Evolutionary conservation across 169 alveolate genomes (phyloP).

Genomic region (Theileria parva): DNA sequence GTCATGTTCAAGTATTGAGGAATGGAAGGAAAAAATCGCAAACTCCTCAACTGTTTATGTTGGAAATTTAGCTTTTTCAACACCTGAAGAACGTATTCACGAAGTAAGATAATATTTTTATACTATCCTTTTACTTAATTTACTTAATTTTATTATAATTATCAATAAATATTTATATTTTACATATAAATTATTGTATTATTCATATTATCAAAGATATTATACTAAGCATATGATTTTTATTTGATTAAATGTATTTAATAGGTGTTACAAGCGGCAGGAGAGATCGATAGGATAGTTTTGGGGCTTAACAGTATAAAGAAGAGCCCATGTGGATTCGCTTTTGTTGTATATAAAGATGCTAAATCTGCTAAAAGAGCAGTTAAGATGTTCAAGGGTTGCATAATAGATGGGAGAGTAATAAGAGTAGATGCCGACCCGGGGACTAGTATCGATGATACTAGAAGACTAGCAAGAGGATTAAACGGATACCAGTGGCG

Average conservation of each 20-base stretch:
- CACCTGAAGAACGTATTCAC: slow-evolving; percentile 77
- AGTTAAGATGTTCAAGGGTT: slow-evolving; percentile 69
- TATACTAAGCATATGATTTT: too few relatives aligned
- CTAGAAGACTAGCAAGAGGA: slow-evolving; percentile 76
- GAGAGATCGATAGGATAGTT: slow-evolving; percentile 71
- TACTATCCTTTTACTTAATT: neutral
- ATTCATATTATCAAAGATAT: too few relatives aligned
- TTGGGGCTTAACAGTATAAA: slow-evolving; percentile 75
- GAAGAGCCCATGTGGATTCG: slow-evolving; percentile 77
- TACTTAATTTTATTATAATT: neutral
- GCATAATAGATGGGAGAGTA: slow-evolving; percentile 75
- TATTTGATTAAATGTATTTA: neutral
- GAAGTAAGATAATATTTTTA: slow-evolving; percentile 55
- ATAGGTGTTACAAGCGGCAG: slow-evolving; percentile 64
- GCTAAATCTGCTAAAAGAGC: slow-evolving; percentile 70
- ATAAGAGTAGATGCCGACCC: slow-evolving; percentile 77
- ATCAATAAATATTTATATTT: neutral
- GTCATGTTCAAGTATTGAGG: slow-evolving; percentile 68
- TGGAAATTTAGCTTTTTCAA: slow-evolving; percentile 74
- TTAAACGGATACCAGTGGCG: slow-evolving; percentile 77
- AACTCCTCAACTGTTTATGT: slow-evolving; percentile 75
- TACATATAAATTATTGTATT: neutral
- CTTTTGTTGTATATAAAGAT: slow-evolving; percentile 71
- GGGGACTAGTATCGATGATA: slow-evolving; percentile 67
- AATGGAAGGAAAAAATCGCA: slow-evolving; percentile 70